Percentiles rank a stretch among this genome's conserved stretches.
Conservation (phyloP, 2,329 filamentous ascomycete species). For the Fusarium sarcochroum region DNA sequence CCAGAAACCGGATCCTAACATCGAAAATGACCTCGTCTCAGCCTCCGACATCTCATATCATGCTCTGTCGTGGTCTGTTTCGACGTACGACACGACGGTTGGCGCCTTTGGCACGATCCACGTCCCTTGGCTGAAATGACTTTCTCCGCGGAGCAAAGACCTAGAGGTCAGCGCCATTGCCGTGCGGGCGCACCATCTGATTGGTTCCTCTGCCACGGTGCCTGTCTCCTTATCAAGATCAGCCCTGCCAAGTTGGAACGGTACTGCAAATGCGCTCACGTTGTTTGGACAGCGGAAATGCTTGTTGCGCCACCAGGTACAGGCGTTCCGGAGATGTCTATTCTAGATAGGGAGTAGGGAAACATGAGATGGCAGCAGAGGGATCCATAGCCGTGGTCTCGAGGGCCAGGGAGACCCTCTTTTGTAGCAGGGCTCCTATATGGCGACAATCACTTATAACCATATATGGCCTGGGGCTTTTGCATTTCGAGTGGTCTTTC, state of each 20-base stretch:
- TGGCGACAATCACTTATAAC: conserved; percentile 37
- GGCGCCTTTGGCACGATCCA: conserved; percentile 33
- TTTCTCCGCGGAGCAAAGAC: conserved; percentile 46
- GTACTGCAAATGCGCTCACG: conserved; percentile 24
- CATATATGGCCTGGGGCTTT: conserved; percentile 6
- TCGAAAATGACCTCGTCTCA: conserved; percentile 16
- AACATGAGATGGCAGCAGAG: conserved; percentile 16
- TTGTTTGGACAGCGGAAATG: conserved; percentile 42
- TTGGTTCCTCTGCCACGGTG: conserved; percentile 27
- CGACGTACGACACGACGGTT: conserved; percentile 43
- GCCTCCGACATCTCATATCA: conserved; percentile 27
- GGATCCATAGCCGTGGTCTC: conserved; percentile 25
- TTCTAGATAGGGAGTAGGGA: conserved; percentile 40
- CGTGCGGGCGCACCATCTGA: conserved; percentile 22
- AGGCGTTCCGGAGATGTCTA: conserved; percentile 42
- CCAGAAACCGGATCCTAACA: conserved; percentile 18
- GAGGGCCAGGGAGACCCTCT: conserved; percentile 26
- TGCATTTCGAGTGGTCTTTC: background rate
- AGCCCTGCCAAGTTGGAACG: conserved; percentile 16
- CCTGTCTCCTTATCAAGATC: conserved; percentile 46
- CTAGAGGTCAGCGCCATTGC: conserved; percentile 1
- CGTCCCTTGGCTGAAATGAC: conserved; percentile 20
- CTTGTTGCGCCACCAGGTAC: conserved; percentile 28
- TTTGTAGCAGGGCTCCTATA: conserved; percentile 19
- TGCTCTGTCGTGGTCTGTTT: conserved; percentile 33